phyloP scores from a whole-genome alignment of 140 eudicot species.

The Stevia rebaudiana region DNA sequence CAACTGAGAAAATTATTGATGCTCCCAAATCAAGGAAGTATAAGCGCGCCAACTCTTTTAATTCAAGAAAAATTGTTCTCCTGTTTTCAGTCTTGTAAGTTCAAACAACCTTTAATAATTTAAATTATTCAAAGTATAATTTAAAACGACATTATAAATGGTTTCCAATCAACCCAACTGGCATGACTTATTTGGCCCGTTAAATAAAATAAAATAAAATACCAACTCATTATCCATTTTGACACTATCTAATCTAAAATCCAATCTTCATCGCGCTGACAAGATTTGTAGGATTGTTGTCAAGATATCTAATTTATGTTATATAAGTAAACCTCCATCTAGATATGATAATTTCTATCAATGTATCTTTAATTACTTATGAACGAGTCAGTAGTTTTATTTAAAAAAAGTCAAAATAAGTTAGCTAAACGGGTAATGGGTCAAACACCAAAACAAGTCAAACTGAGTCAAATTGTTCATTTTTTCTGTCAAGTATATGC shows the following conservation, averaged over 20 bases:
- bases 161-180: neutral
- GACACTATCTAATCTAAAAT: neutral
- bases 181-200: neutral
- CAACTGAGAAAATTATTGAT: conserved; percentile 46
- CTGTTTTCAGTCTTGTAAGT: conserved; percentile 87
- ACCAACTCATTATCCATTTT: neutral
- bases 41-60: conserved; percentile 67
- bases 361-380: neutral
- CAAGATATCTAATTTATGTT: neutral
- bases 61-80: conserved; percentile 76
- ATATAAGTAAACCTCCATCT: neutral
- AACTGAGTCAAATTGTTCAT: neutral
- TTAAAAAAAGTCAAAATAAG: neutral
- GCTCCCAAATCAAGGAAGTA: conserved; percentile 59
- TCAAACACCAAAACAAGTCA: neutral
- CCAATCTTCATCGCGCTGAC: neutral
- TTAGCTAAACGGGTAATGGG: neutral
- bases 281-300: neutral
- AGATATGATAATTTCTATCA: neutral
- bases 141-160: neutral
- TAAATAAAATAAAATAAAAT: neutral
- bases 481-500: neutral
- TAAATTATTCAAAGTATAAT: neutral
- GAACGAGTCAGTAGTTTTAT: neutral
- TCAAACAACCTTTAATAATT: conserved; percentile 4